Base-by-base conservation (phyloP, 1,139 yeast genomes). In the Trichomonascaceae sp. region DNA sequence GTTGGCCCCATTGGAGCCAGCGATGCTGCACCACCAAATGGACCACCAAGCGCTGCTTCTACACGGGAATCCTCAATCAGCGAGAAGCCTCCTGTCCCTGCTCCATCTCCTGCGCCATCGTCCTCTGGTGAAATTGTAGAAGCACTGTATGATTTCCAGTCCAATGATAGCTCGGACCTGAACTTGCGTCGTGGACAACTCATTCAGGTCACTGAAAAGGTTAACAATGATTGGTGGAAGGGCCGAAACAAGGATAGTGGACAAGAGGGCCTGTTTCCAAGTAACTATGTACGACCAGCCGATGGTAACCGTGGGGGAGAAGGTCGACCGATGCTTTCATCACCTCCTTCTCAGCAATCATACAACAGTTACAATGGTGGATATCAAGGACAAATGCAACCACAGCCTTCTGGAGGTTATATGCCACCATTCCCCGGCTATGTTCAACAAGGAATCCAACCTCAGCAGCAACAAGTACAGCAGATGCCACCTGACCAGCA, bases 141-240 rank as follows among this genome's bases (percentile, higher is more conserved):
- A 62, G 96, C 90, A 0, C 55, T 87, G 50, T 91, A 86, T 69
- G 89, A 83, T 62, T 90, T 83, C 69, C 70, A 70, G 7, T 78
- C 85, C 0, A 86, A 82, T 61, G 89, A 87, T 66, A 74, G 80
- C 0, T 93, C 84, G 45, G 99, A 93, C 68, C 73, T 93, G 64
- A 70, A 69, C 6, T 75, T 93, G 49, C 66, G 63, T 49, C 78
- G 74, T 50, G 97, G 95, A 50, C 93, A 85, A 59, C 81, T 79
- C 64, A 70, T 93, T 53, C 80, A 80, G 43, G 80, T 93, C 7
- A 58, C 81, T 5, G 96, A 90, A 66, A 88, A 82, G 66, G 77
- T 86, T 56, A 87, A 95, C 19, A 78, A 79, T 44, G 95, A 90
- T 67, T 91, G 99, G 98, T 90, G 95, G 89, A 85, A 82, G 67